Evolutionary conservation across 2,329 filamentous ascomycete species (phyloP), one percentile per base, ranked within the genome.

Genomic region (Onygenales sp.): DNA sequence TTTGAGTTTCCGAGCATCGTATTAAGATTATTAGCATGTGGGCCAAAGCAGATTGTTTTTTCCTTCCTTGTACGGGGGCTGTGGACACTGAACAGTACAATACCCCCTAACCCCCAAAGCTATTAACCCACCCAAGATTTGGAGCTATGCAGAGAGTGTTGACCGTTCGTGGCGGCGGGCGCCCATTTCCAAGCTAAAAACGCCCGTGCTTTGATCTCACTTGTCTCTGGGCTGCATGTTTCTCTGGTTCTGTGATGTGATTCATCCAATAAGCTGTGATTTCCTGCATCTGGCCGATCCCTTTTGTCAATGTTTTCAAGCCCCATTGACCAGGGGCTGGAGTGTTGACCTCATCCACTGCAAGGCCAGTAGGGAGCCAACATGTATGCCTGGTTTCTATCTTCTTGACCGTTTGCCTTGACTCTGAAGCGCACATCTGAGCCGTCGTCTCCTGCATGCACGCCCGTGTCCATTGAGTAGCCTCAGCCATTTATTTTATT

Each of bases 241-340:
- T 54, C 47, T 48, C 53, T 36, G 52, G 37, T 46, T 55, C 57
- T 60, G 57, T 56, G 60, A 67, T 64, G 62, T 67, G 64, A 66
- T 63, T 58, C 59, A 60, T 66, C 61, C 59, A 58, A 57, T 59
- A 55, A 54, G 54, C 42, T 50, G 55, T 49, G 55, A 55, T 57
- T 61, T 52, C 55, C 54, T 61, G 60, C 59, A 62, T 60, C 56
- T 58, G 55, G 60, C 52, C 58, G 55, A 58, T 59, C 56, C 53
- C 45, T 52, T 46, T 54, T 52, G 42, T 45, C 49, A 31, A 40
- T 34, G 52, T 52, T 49, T 55, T 43, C 27, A 51, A 46, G 50
- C 50, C 50, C 40, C 40, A 36, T 43, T 42, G 39, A 43, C 27
- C 50, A 42, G 40, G 50, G 42, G 45, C 42, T 49, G 47, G 54